phyloP scores from a whole-genome alignment of 257 asterid genomes.

The Cinchona pubescens region DNA sequence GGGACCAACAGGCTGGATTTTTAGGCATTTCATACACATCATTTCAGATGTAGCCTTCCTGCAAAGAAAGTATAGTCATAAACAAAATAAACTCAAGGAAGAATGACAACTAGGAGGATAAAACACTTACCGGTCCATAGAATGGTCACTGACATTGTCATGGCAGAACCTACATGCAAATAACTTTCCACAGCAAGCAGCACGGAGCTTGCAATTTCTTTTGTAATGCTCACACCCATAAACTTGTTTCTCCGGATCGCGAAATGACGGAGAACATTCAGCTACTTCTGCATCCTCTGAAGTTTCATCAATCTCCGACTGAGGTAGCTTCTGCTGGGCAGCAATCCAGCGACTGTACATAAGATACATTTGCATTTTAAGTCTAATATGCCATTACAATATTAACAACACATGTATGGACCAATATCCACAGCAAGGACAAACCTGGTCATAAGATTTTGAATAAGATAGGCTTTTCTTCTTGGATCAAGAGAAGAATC shows the following conservation, averaged over 20 bases:
- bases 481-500: conserved; percentile 96
- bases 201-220: conserved; percentile 94
- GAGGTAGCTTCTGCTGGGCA: conserved; percentile 80
- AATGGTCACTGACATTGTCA: conserved; percentile 95
- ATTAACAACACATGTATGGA: not conserved
- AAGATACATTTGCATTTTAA: conserved; percentile 25
- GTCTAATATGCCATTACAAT: conserved; percentile 19
- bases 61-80: conserved; percentile 24
- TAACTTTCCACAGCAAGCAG: conserved; percentile 91
- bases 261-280: conserved; percentile 74
- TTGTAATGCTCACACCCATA: conserved; percentile 97
- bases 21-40: conserved; percentile 96
- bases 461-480: conserved; percentile 92
- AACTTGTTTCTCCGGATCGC: conserved; percentile 63
- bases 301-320: conserved; percentile 46
- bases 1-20: conserved; percentile 83
- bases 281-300: conserved; percentile 52
- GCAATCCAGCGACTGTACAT: conserved; percentile 94
- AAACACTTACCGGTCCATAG: conserved; percentile 79
- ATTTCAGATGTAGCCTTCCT: conserved; percentile 97
- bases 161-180: conserved; percentile 93
- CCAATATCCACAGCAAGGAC: conserved; percentile 14
- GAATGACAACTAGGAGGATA: not conserved
- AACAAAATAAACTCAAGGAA: conserved; percentile 3
- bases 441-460: conserved; percentile 94